Conservation (phyloP, 169 alveolate genomes). For the Plasmodium coatneyi region DNA sequence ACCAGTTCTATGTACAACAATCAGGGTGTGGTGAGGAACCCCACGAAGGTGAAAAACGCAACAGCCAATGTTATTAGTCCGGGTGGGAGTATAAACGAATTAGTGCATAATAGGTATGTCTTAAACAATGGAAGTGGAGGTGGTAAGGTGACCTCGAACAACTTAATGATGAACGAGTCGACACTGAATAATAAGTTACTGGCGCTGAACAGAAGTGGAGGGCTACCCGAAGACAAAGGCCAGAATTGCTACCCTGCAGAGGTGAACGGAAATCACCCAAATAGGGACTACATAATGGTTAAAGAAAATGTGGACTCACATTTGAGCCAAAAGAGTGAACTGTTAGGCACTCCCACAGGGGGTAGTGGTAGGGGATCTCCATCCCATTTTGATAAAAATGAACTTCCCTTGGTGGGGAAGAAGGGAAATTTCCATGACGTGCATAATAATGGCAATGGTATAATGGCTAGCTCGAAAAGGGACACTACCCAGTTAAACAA, state of each 20-base stretch:
- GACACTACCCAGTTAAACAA: conserved; percentile 2
- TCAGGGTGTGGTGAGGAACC: neutral
- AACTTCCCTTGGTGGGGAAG: neutral
- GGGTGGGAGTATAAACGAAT: neutral
- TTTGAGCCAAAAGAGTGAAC: neutral
- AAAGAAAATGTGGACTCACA: neutral
- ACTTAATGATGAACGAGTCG: neutral
- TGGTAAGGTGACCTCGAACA: neutral
- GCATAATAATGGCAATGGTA: neutral
- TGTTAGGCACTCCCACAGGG: neutral
- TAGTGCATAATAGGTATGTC: neutral
- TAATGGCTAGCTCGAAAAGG: neutral
- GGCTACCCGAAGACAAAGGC: neutral
- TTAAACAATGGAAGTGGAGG: neutral
- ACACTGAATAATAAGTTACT: neutral
- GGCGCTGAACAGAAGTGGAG: neutral
- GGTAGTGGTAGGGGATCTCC: neutral
- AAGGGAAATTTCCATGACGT: neutral
- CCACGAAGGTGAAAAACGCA: neutral
- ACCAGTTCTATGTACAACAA: conserved; percentile 3
- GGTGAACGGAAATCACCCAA: neutral
- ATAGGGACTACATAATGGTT: neutral
- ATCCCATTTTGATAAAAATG: neutral
- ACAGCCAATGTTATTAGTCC: neutral
- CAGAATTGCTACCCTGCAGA: neutral